phyloP scores from a whole-genome alignment of 768 basidiomycete genomes.

The Rhodotorula babjevae region DNA sequence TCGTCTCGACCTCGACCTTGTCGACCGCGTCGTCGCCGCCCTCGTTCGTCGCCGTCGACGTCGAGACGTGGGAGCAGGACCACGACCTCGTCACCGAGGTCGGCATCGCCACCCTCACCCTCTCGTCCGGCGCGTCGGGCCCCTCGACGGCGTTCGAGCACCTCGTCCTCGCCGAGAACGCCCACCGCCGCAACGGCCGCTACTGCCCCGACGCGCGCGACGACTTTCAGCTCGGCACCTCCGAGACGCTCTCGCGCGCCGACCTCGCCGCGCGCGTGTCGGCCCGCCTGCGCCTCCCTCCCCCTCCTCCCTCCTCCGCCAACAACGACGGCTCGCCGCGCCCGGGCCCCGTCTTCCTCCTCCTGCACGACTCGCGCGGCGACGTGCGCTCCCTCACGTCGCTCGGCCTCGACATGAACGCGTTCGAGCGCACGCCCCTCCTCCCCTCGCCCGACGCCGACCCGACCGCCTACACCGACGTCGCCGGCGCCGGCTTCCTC shows the following conservation, averaged over 20 bases:
- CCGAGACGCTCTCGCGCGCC: constrained; percentile 55
- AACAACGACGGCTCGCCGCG: too few relatives aligned
- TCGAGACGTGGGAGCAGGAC: constrained; percentile 77
- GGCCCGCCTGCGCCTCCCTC: background rate
- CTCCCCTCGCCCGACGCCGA: background rate
- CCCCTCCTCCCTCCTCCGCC: too few relatives aligned
- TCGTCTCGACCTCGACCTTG: background rate
- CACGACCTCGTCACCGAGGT: constrained; percentile 72
- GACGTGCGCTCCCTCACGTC: constrained; percentile 76
- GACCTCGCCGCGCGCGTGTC: constrained; percentile 46
- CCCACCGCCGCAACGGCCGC: constrained; percentile 56
- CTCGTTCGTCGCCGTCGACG: constrained; percentile 59
- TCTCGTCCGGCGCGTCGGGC: constrained; percentile 47
- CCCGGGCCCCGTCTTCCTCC: constrained; percentile 52
- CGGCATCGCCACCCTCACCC: constrained; percentile 54
- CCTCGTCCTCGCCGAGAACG: constrained; percentile 59
- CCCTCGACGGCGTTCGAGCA: background rate
- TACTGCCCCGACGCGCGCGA: constrained; percentile 64
- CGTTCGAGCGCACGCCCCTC: constrained; percentile 45
- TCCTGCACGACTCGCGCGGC: constrained; percentile 72
- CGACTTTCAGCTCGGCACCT: constrained; percentile 65
- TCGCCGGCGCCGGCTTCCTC: background rate
- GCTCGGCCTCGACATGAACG: constrained; percentile 66
- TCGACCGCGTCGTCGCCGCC: background rate
- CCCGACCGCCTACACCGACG: background rate